Percentiles rank a stretch among this genome's conserved stretches.
Conservation (phyloP, 1,284 basidiomycete species). For the Fistulinella cinereoalba region DNA sequence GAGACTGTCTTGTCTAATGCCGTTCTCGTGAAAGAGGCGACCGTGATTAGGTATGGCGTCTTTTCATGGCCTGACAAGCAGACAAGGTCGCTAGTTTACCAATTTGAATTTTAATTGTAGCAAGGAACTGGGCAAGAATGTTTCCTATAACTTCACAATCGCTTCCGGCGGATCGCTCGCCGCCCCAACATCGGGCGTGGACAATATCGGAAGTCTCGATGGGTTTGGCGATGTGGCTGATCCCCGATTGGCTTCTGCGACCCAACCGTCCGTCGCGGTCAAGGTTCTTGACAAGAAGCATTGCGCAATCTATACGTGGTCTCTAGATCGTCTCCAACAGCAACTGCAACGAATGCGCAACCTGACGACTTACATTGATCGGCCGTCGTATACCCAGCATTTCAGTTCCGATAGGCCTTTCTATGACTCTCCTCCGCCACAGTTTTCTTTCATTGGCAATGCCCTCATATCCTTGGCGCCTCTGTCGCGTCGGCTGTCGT, state of each 20-base stretch:
- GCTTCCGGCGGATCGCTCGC: conserved; percentile 80
- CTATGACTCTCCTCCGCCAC: conserved; percentile 80
- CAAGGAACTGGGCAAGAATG: conserved; percentile 81
- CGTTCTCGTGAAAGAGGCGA: conserved; percentile 90
- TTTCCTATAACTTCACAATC: conserved; percentile 90
- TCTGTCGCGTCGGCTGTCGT: conserved; percentile 76
- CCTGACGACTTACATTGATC: conserved; percentile 87
- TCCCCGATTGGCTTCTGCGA: conserved; percentile 63
- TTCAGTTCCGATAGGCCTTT: conserved; percentile 94
- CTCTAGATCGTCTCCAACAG: conserved; percentile 81
- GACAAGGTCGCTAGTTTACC: conserved; percentile 6
- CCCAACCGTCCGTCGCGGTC: conserved; percentile 83
- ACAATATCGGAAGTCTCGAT: conserved; percentile 83
- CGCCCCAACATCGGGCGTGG: conserved; percentile 79
- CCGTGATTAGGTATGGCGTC: conserved; percentile 76
- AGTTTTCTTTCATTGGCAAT: conserved; percentile 90
- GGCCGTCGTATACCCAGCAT: conserved; percentile 89
- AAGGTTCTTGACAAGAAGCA: conserved; percentile 89
- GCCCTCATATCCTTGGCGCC: conserved; percentile 81
- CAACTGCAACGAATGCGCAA: conserved; percentile 94
- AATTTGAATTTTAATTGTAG: conserved; percentile 40
- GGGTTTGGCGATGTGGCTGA: conserved; percentile 93
- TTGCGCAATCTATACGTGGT: conserved; percentile 89
- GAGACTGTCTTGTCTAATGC: conserved; percentile 86
- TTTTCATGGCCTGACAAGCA: conserved; percentile 1